Conservation (phyloP, 306 rosid genomes). For the Sphenostylis stenocarpa region DNA sequence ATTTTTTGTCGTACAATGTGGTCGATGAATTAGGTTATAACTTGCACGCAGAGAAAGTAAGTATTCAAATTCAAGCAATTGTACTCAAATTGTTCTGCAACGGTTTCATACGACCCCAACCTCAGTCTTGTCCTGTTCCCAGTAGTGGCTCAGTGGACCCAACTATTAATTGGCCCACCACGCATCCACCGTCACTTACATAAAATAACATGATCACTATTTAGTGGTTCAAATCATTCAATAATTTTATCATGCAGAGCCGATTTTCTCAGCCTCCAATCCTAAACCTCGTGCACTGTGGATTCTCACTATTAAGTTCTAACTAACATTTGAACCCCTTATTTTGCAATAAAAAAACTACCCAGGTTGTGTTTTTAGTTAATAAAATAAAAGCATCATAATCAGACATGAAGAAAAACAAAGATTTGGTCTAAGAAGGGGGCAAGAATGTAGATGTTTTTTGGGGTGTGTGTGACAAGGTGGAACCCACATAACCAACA, state of each 20-base stretch:
- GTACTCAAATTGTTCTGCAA: conserved; percentile 35
- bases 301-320: not conserved
- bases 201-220: too few relatives aligned
- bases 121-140: not conserved
- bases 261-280: conserved; percentile 25
- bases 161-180: conserved; percentile 52
- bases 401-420: conserved; percentile 26
- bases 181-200: not conserved
- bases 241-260: not conserved
- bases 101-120: conserved; percentile 43
- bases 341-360: not conserved
- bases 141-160: conserved; percentile 67
- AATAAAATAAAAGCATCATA: not conserved
- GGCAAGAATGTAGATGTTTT: conserved; percentile 13
- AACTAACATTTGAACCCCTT: not conserved
- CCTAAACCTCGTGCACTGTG: conserved; percentile 49
- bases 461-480: conserved; percentile 26
- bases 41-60: conserved; percentile 70
- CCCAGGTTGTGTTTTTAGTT: not conserved
- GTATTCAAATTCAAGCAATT: conserved; percentile 43
- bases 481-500: conserved; percentile 30
- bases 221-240: not conserved
- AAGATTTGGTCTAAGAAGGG: conserved; percentile 49
- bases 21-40: conserved; percentile 43
- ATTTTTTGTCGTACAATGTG: conserved; percentile 44